A percentile compares a stretch with the other conserved stretches of the same genome.
phyloP scores from a whole-genome alignment of 306 rosid species.

The Hippophae tibetana region DNA sequence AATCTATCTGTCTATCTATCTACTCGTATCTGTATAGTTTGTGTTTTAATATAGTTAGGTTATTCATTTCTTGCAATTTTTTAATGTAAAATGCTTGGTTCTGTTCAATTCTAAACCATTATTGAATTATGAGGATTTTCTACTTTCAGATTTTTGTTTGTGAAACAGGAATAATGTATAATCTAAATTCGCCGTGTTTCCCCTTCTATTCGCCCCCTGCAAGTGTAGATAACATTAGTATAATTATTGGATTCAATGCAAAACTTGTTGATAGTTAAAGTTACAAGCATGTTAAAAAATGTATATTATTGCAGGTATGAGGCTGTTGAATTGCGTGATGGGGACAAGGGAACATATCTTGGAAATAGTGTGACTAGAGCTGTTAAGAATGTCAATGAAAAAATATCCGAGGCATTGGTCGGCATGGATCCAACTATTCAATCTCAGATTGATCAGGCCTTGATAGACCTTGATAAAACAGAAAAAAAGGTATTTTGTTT shows the following conservation, averaged over 20 bases:
- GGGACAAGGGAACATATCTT: slow-evolving; percentile 75
- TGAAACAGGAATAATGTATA: background rate
- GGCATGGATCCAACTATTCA: slow-evolving; percentile 96
- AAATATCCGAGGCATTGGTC: slow-evolving; percentile 73
- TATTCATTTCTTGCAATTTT: background rate
- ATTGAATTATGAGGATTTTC: slow-evolving; percentile 6
- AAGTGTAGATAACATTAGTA: background rate
- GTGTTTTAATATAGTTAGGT: slow-evolving; percentile 5
- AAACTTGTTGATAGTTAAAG: background rate
- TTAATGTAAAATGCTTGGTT: background rate
- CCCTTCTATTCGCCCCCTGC: background rate
- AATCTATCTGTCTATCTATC: no score
- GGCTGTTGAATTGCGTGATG: slow-evolving; percentile 84
- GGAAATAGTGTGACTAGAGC: slow-evolving; percentile 81
- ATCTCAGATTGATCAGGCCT: slow-evolving; percentile 85
- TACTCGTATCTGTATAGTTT: no score
- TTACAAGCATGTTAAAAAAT: background rate
- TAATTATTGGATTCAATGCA: background rate
- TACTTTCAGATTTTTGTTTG: background rate
- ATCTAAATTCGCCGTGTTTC: background rate
- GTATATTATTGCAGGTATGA: slow-evolving; percentile 54
- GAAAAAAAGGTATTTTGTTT: slow-evolving; percentile 65
- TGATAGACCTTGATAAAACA: slow-evolving; percentile 89
- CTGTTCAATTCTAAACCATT: no score
- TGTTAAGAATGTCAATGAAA: slow-evolving; percentile 75